Percentiles rank a stretch among this genome's conserved stretches.
Conservation (phyloP, 208 protist genomes). For the Herpetomonas tarakana region DNA sequence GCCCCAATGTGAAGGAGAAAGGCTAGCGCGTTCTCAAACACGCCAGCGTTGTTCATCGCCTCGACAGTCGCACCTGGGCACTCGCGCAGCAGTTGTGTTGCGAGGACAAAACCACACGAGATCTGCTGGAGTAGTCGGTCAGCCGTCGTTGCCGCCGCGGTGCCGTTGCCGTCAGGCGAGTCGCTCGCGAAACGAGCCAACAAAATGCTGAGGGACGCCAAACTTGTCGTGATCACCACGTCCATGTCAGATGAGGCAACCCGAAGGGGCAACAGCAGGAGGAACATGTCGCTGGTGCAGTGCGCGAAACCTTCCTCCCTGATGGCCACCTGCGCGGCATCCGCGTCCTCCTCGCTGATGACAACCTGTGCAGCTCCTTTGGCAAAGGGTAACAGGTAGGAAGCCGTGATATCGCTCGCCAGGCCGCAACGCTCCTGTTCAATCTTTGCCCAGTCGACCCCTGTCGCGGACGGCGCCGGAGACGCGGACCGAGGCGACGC, state of each 20-base stretch:
- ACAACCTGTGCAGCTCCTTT: neutral
- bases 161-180: constrained; percentile 1
- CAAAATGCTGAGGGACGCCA: constrained; percentile 10
- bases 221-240: neutral
- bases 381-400: constrained; percentile 6
- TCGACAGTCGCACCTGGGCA: constrained; percentile 27
- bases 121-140: constrained; percentile 29
- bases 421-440: neutral
- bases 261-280: neutral
- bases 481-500: neutral
- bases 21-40: constrained; percentile 47
- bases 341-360: neutral
- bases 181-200: constrained; percentile 5
- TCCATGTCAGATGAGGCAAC: neutral
- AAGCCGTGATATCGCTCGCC: neutral
- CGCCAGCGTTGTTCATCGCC: constrained; percentile 55
- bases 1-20: constrained; percentile 15
- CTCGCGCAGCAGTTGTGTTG: constrained; percentile 33
- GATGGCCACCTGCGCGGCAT: too few species aligned
- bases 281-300: neutral
- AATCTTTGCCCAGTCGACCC: neutral
- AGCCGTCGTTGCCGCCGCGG: constrained; percentile 2
- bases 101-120: constrained; percentile 41
- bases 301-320: neutral
- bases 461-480: neutral